Base-by-base conservation (phyloP, 2,329 filamentous ascomycete genomes). In the Penicillium paneum region DNA sequence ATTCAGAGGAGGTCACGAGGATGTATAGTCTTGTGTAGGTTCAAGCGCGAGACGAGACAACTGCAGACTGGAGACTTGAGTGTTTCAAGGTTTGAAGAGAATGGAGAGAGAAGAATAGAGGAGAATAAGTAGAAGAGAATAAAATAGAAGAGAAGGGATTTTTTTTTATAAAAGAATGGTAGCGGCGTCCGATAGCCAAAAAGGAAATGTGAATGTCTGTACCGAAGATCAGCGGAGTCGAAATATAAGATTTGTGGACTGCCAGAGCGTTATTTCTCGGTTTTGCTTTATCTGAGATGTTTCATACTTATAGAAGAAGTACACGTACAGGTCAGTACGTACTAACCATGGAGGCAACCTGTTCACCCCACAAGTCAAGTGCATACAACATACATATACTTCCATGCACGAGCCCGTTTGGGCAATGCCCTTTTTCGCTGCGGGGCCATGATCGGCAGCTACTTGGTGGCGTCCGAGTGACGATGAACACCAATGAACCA, bases 31-130 rank as follows among this genome's bases (percentile, higher is more conserved):
- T 32, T 21, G 26, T 34, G 15, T 35, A 26, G 43, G 19, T 35
- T 28, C 35, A 15, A 21, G 50, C 50, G 50, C 43, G 3, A 49
- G 52, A 62, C 56, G 57, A 59, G 52, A 63, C 60, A 55, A 42
- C 38, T 52, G 47, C 39, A 49, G 40, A 35, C 26, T 32, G 43
- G 49, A 46, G 44, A 21, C 36, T 45, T 12, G 6, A 1, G 15
- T 29, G 43, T 57, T 55, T 57, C 49, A 52, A 31, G 38, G 34
- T 32, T 13, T 7, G 29, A 39, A 55, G 42, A 43, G 49, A 44
- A 53, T 48, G 24, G 28, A 19, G 31, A 49, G 8, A 12, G 35
- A 36, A 28, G n/a, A 17, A 35, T 2, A 24, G 38, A 15, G 12
- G 21, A 24, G 7, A 39, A 21, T 39, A 24, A 24, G n/a, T n/a